Conservation (phyloP, 352 stramenopile genomes). For the Phytophthora pisi region DNA sequence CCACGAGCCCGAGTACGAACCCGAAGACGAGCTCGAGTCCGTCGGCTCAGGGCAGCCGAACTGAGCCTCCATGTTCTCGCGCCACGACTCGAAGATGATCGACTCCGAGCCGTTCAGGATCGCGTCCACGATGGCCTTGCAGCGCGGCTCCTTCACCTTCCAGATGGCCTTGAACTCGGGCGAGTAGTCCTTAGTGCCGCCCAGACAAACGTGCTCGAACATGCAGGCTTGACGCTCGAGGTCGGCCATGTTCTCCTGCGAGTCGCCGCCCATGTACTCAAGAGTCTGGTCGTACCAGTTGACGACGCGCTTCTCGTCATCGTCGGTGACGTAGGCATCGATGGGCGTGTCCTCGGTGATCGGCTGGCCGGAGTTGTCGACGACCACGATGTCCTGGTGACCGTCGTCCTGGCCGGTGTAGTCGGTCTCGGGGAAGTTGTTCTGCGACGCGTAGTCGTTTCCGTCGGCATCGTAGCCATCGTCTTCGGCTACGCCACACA, state of each 20-base stretch:
- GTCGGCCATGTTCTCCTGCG: slow-evolving; percentile 46
- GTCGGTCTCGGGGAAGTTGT: slow-evolving; percentile 37
- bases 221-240: slow-evolving; percentile 64
- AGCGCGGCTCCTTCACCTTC: slow-evolving; percentile 44
- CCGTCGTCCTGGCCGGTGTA: slow-evolving; percentile 30
- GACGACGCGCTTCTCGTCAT: slow-evolving; percentile 40
- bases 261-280: slow-evolving; percentile 39
- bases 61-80: slow-evolving; percentile 35
- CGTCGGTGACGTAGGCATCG: slow-evolving; percentile 34
- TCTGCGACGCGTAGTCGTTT: slow-evolving; percentile 29
- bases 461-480: slow-evolving; percentile 25
- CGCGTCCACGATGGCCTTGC: slow-evolving; percentile 54
- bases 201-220: slow-evolving; percentile 61
- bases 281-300: slow-evolving; percentile 55
- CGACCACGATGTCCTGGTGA: slow-evolving; percentile 25
- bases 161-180: slow-evolving; percentile 55
- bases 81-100: slow-evolving; percentile 47
- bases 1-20: slow-evolving; percentile 9
- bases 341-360: slow-evolving; percentile 12
- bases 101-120: slow-evolving; percentile 40
- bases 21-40: slow-evolving; percentile 33
- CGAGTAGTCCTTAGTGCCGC: slow-evolving; percentile 50
- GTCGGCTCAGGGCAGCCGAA: slow-evolving; percentile 51
- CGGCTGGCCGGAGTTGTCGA: slow-evolving; percentile 28
- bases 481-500: slow-evolving; percentile 19